Evolutionary conservation across 2,329 filamentous ascomycete species (phyloP).

Genomic region (Stachybotrys elegans): DNA sequence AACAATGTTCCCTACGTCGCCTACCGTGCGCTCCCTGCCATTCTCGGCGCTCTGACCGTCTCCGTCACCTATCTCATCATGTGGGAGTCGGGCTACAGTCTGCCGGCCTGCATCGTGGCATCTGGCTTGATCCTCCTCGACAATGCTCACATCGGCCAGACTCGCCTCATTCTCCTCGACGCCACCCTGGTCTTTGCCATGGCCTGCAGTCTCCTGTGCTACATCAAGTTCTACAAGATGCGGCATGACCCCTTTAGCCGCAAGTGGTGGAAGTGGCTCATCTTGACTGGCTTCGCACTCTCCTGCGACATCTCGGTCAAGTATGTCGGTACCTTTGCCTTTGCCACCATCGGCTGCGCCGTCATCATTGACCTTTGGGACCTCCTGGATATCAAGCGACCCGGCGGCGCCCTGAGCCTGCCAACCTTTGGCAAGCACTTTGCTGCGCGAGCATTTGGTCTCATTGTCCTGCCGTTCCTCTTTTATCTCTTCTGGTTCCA

Average conservation of each 20-base stretch:
- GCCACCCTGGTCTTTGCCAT: conserved; percentile 93
- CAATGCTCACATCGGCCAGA: conserved; percentile 97
- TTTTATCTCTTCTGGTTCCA: conserved; percentile 99
- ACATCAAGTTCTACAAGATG: conserved; percentile 97
- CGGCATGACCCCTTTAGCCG: conserved; percentile 82
- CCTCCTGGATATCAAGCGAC: conserved; percentile 82
- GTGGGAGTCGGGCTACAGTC: conserved; percentile 98
- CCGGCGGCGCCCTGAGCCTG: conserved; percentile 73
- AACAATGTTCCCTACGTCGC: conserved; percentile 98
- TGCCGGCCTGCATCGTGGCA: conserved; percentile 86
- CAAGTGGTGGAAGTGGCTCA: conserved; percentile 99
- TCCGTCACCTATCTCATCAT: conserved; percentile 95
- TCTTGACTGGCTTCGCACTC: conserved; percentile 87
- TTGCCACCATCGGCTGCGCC: conserved; percentile 92
- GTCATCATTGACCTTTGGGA: conserved; percentile 95
- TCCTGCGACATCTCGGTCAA: conserved; percentile 98
- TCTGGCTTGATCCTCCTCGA: conserved; percentile 86
- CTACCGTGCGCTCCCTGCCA: conserved; percentile 87
- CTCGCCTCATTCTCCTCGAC: conserved; percentile 88
- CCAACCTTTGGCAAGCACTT: conserved; percentile 86
- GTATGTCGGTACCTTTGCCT: conserved; percentile 95
- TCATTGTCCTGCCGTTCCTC: conserved; percentile 89
- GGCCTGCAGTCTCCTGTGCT: conserved; percentile 88
- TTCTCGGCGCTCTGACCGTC: conserved; percentile 87
- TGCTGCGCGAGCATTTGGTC: conserved; percentile 73